Conservation (phyloP, 2,329 filamentous ascomycete species). For the Rutstroemia sp. region DNA sequence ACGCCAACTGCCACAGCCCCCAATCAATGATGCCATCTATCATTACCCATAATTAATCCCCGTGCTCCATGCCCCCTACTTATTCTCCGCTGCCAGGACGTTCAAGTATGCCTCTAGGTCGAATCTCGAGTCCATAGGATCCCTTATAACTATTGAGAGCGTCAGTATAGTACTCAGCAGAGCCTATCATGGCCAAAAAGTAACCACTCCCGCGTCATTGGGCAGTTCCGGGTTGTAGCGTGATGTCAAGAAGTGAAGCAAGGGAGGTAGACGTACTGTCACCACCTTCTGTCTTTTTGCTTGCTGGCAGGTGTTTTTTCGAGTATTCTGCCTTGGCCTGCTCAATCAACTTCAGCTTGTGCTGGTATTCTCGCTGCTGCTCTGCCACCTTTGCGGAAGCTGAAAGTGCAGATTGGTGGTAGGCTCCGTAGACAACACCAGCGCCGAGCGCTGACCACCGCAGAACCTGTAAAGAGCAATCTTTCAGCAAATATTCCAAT, state of each 20-base stretch:
- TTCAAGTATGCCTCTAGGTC: conserved; percentile 82
- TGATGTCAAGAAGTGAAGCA: neutral
- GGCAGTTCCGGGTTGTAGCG: neutral
- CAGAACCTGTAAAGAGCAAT: conserved; percentile 60
- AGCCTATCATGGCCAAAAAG: neutral
- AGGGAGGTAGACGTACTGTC: conserved; percentile 27
- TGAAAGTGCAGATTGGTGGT: conserved; percentile 79
- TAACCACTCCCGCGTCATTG: no score
- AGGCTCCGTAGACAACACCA: conserved; percentile 92
- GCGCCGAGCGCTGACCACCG: conserved; percentile 91
- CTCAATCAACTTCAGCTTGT: conserved; percentile 85
- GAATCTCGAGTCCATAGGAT: conserved; percentile 83
- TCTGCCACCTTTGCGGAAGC: conserved; percentile 62
- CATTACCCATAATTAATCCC: conserved; percentile 23
- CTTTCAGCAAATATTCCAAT: neutral
- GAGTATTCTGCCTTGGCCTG: conserved; percentile 87
- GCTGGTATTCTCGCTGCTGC: conserved; percentile 75
- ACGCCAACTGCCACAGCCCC: conserved; percentile 12
- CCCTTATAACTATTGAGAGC: conserved; percentile 51
- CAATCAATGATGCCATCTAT: conserved; percentile 20
- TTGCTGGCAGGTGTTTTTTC: conserved; percentile 60
- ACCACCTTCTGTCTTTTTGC: conserved; percentile 31
- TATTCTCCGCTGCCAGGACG: conserved; percentile 44
- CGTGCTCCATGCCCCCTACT: conserved; percentile 17
- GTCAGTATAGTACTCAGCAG: neutral